A percentile compares a stretch with the other conserved stretches of the same genome.
phyloP scores from a whole-genome alignment of 495 filamentous ascomycete genomes.

The Penicillium bovifimosum region DNA sequence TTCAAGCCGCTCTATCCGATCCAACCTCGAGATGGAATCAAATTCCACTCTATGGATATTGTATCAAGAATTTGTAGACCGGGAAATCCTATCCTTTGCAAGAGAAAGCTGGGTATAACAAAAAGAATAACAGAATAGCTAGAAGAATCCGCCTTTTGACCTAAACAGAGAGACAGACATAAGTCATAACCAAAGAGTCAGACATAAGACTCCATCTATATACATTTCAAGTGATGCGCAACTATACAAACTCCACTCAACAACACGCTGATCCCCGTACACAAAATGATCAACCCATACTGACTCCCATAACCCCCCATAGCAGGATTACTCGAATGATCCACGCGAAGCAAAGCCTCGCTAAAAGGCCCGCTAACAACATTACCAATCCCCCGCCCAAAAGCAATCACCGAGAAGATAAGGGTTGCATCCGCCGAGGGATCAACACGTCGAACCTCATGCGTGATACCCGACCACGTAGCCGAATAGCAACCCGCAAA shows the following conservation, averaged over 20 bases:
- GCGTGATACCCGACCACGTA: slow-evolving; percentile 55
- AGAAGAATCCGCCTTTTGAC: not conserved
- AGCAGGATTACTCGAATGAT: slow-evolving; percentile 16
- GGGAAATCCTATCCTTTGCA: not conserved
- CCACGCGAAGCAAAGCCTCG: slow-evolving; percentile 43
- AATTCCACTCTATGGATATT: too few species aligned
- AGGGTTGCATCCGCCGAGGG: slow-evolving; percentile 41
- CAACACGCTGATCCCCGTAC: slow-evolving; percentile 32
- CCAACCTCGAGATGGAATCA: too few species aligned
- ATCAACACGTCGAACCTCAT: slow-evolving; percentile 38
- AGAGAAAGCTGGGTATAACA: not conserved
- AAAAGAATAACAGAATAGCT: too few species aligned
- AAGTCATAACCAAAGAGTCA: not conserved
- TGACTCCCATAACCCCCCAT: slow-evolving; percentile 34
- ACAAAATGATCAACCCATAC: slow-evolving; percentile 38
- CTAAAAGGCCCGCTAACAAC: slow-evolving; percentile 53
- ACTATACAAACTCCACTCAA: slow-evolving; percentile 30
- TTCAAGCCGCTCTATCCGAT: too few species aligned
- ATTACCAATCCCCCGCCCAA: slow-evolving; percentile 56
- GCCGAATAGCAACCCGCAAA: slow-evolving; percentile 55
- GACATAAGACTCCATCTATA: not conserved
- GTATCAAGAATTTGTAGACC: not conserved
- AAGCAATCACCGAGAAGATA: slow-evolving; percentile 51
- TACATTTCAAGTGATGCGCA: slow-evolving; percentile 10
- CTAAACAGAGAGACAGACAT: not conserved